Conservation (phyloP, 2,329 filamentous ascomycete genomes). For the Xylariaceae sp. region DNA sequence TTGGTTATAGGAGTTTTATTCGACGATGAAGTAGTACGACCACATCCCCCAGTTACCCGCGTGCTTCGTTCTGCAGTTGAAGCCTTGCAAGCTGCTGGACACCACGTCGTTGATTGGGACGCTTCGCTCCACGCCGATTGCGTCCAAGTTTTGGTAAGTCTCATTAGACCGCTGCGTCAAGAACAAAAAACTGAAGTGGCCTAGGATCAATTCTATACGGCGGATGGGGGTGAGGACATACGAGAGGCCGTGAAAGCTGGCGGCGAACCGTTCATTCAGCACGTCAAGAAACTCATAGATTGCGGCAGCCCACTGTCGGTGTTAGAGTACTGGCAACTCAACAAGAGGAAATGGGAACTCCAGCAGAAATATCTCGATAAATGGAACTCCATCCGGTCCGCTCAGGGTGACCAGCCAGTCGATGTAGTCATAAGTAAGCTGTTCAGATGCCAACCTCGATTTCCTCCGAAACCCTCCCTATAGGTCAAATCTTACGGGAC, state of each 20-base stretch:
- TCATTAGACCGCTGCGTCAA: neutral
- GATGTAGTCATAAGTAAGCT: slow-evolving; percentile 58
- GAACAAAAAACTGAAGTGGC: slow-evolving; percentile 21
- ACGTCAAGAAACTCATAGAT: slow-evolving; percentile 64
- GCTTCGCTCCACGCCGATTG: slow-evolving; percentile 59
- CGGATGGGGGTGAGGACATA: slow-evolving; percentile 69
- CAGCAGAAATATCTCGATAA: slow-evolving; percentile 65
- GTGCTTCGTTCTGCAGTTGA: slow-evolving; percentile 49
- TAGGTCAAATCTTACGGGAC: no score
- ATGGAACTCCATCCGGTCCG: slow-evolving; percentile 57
- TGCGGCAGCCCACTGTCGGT: slow-evolving; percentile 62
- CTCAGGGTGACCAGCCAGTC: slow-evolving; percentile 51
- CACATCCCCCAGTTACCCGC: slow-evolving; percentile 60
- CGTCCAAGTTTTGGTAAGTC: slow-evolving; percentile 59
- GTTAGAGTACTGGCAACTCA: slow-evolving; percentile 72
- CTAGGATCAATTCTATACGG: slow-evolving; percentile 65
- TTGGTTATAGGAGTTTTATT: slow-evolving; percentile 51
- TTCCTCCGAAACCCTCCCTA: neutral
- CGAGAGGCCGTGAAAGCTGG: slow-evolving; percentile 57
- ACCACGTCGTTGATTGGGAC: slow-evolving; percentile 62
- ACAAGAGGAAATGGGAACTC: slow-evolving; percentile 59
- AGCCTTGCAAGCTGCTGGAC: slow-evolving; percentile 53
- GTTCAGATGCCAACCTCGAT: neutral
- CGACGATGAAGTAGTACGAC: slow-evolving; percentile 59
- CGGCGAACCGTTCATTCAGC: slow-evolving; percentile 65